Evolutionary conservation across 202 grass and related monocot species (phyloP), one percentile per base, ranked within the genome.

Genomic region (Schoenoplectus tabernaemontani): DNA sequence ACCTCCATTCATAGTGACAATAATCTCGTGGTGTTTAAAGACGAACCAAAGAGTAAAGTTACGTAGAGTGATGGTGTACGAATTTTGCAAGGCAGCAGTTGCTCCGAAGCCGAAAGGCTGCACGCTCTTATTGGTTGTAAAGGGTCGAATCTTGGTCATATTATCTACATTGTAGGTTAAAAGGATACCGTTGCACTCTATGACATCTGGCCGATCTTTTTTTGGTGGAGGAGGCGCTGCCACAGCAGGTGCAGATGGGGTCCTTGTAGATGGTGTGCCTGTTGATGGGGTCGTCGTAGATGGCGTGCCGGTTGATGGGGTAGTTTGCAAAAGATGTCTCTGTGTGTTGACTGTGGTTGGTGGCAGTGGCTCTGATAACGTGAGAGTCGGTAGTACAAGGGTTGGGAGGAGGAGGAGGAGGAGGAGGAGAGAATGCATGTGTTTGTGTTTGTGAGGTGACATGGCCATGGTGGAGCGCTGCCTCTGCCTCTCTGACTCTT

Each of bases 61-160:
- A 44, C 80, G 42, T 22, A 96, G 93, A 44, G 87, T 33, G 64
- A 76, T 60, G 57, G 69, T 78, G 82, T 84, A 88, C 3, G 85
- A 79, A 85, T 93, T 96, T 76, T 74, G 78, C 28, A 96, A 76
- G 26, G 80, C 79, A 34, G 90, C 88, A 13, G 1, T 90, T 69
- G 90, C 93, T 24, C 28, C 15, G 83, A 96, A 96, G 9, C 88
- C 78, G 84, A 88, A 93, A 8, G 90, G 84, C 83, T 96, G 93
- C 1, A 59, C 22, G n/a, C 32, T 13, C 3, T 62, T 63, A 32
- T 47, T 39, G 7, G 50, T n/a, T n/a, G 89, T 77, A 82, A 87
- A 89, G 6, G 93, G 93, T 63, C 88, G 87, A 78, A 96, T 92
- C 88, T 57, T 85, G 9, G 78, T 26, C 20, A 67, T 78, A 4